These are phyloP conservation scores for Uronychia binucleata DNA, from an alignment of 73 alveolate genomes.

Conservation along the genomic window DNA sequence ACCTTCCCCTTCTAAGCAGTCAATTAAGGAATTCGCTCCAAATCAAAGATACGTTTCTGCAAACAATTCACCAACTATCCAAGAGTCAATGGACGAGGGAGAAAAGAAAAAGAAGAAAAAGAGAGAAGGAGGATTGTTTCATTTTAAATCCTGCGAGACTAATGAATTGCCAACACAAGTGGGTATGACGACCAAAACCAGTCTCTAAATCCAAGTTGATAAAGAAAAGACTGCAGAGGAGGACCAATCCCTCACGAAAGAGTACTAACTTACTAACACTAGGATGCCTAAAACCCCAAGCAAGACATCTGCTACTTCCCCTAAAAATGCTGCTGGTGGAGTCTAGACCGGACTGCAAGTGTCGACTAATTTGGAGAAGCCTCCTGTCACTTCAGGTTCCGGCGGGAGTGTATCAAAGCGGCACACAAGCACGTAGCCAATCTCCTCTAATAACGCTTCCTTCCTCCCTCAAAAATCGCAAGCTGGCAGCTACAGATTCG, in stretches of 20 bases:
- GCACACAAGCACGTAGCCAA: neutral
- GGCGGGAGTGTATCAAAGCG: neutral
- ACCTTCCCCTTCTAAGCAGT: neutral
- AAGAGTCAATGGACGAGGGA: neutral
- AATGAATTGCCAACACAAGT: neutral
- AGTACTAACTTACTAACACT: too few relatives aligned
- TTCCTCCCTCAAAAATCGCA: neutral
- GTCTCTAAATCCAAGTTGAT: neutral
- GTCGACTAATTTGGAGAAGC: neutral
- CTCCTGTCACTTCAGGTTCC: neutral
- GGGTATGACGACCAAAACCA: neutral
- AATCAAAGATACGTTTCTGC: neutral
- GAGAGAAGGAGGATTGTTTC: neutral
- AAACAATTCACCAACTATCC: neutral
- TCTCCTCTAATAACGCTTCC: neutral
- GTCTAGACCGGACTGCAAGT: neutral
- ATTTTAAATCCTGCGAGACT: neutral
- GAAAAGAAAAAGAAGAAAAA: neutral
- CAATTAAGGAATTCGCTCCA: neutral
- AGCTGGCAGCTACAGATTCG: neutral
- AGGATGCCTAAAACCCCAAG: neutral
- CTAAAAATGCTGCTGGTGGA: too few relatives aligned
- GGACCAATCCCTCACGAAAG: neutral
- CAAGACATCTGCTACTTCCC: neutral
- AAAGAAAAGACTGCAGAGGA: neutral